Conservation (phyloP, 495 filamentous ascomycete species). For the Hyaloscypha variabilis region DNA sequence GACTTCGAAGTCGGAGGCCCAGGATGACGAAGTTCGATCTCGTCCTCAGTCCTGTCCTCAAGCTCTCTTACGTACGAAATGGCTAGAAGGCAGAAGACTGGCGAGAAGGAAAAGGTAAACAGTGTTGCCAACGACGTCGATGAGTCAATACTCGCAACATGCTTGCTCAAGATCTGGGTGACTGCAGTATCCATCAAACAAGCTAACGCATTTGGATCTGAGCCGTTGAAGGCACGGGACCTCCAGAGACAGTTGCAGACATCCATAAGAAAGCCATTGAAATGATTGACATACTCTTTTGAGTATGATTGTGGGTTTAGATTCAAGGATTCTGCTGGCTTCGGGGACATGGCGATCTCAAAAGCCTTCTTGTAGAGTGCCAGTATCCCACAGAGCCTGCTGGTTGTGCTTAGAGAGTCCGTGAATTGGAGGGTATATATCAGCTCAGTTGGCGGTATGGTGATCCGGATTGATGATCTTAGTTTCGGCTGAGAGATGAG, state of each 20-base stretch:
- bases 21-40: constrained; percentile 57
- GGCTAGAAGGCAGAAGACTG: constrained; percentile 64
- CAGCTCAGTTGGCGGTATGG: constrained; percentile 66
- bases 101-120: constrained; percentile 73
- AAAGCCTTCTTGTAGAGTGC: constrained; percentile 75
- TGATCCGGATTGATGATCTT: constrained; percentile 57
- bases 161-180: constrained; percentile 46
- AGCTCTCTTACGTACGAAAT: constrained; percentile 69
- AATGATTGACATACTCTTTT: constrained; percentile 61
- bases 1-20: constrained; percentile 77
- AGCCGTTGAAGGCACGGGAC: constrained; percentile 68
- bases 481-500: constrained; percentile 57
- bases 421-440: constrained; percentile 73
- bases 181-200: constrained; percentile 63
- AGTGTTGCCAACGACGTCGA: constrained; percentile 53
- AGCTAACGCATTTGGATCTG: constrained; percentile 71
- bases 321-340: constrained; percentile 22
- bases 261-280: constrained; percentile 91
- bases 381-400: constrained; percentile 69
- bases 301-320: constrained; percentile 37
- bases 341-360: constrained; percentile 59
- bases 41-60: constrained; percentile 56
- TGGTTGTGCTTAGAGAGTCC: constrained; percentile 63
- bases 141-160: constrained; percentile 42
- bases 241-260: constrained; percentile 87